These are phyloP conservation scores for Cytospora leucostoma DNA, from an alignment of 2,329 filamentous ascomycete genomes.

Conservation along the genomic window DNA sequence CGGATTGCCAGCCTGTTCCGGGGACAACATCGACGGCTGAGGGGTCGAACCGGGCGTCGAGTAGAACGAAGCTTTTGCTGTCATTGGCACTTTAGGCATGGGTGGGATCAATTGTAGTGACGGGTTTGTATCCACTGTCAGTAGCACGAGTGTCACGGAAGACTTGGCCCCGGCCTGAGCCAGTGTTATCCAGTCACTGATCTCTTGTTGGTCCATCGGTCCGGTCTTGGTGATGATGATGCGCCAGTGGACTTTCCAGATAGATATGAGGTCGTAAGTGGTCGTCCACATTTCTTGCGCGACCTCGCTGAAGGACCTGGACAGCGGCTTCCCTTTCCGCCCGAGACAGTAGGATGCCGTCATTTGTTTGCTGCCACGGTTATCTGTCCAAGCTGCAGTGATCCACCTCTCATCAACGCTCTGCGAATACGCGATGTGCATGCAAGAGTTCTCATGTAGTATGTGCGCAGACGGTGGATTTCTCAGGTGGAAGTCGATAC, in stretches of 20 bases:
- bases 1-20: slow-evolving; percentile 58
- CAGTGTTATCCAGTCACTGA: slow-evolving; percentile 59
- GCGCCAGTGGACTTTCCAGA: slow-evolving; percentile 73
- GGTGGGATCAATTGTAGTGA: slow-evolving; percentile 64
- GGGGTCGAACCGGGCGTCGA: slow-evolving; percentile 71
- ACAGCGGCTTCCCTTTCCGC: slow-evolving; percentile 54
- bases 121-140: slow-evolving; percentile 66
- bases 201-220: slow-evolving; percentile 66
- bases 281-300: slow-evolving; percentile 76
- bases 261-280: slow-evolving; percentile 71
- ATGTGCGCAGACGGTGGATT: slow-evolving; percentile 70
- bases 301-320: slow-evolving; percentile 61
- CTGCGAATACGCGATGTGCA: slow-evolving; percentile 78
- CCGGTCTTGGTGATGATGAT: slow-evolving; percentile 74
- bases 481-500: slow-evolving; percentile 73
- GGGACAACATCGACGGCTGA: slow-evolving; percentile 59
- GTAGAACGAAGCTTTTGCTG: slow-evolving; percentile 49
- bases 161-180: slow-evolving; percentile 54
- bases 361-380: slow-evolving; percentile 70
- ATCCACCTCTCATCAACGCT: slow-evolving; percentile 79
- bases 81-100: slow-evolving; percentile 49
- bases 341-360: slow-evolving; percentile 73
- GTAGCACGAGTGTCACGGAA: slow-evolving; percentile 57
- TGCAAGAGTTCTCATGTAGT: slow-evolving; percentile 74
- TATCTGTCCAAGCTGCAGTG: slow-evolving; percentile 79